Evolutionary conservation across 352 stramenopile genomes (phyloP), one percentile per base, ranked within the genome.

Genomic region (Globisporangium heterothallicum): DNA sequence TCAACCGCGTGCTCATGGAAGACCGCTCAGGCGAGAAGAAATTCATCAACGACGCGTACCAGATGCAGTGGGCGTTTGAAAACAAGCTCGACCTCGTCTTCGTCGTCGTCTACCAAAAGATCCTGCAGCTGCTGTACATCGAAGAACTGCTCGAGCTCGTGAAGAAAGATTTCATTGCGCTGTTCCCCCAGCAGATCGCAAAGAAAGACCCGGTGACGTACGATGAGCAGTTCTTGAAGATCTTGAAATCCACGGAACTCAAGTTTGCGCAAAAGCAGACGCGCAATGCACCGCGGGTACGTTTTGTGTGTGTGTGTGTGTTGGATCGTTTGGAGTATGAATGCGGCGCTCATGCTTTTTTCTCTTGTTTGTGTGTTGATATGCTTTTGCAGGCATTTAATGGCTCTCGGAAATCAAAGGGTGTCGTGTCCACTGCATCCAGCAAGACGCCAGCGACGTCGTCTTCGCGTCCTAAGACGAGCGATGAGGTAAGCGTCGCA

Each of bases 81-180:
- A 97, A 97, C 74, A 94, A 96, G 61, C 67, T 94, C 29, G 86
- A 94, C 49, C 51, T 96, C 34, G 87, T 97, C 19, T 95, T 97
- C 49, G 90, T 96, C 35, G 84, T 94, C 42, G 86, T 97, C 4
- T 97, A 95, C 58, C 86, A 97, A 63, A 95, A 92, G 59, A 92
- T 94, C 44, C 58, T 97, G 47, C 83, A 95, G 61, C 69, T 96
- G 49, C 68, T 93, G 40, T 97, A 97, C 67, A 81, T 96, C 26
- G 88, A 96, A 25, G 88, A 97, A 53, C 69, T 97, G 42, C 79
- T 97, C 21, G 84, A 96, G 49, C 75, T 74, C 29, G 86, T 97
- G 36, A 90, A 91, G 57, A 84, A 79, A 30, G 84, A 92, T 42
- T 91, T 93, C 55, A 68, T 91, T 22, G 59, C 65, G 26, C 57